Base-by-base conservation (phyloP, 1,139 yeast genomes). In the Pichia sp. region DNA sequence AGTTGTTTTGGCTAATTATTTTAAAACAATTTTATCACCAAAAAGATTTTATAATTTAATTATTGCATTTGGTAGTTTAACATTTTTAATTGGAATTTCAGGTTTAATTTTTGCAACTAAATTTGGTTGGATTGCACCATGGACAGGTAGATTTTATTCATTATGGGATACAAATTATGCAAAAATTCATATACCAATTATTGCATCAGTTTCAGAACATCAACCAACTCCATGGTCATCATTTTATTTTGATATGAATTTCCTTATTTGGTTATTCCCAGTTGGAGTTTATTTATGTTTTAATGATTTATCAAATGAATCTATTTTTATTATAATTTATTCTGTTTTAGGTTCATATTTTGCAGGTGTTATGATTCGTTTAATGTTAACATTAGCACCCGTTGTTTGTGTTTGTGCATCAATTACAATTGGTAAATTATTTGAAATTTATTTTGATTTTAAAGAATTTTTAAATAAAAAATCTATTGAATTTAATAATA, bases 201-300 rank as follows among this genome's bases (percentile, higher is more conserved):
- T 94, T 69, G 98, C 98, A 1, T 90, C 97, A 3, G 99, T 94
- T 45, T 87, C 96, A 11, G 99, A 94, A 71, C 99, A 94, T 74
- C 99, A 94, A 73, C 99, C 99, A 52, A 92, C 98, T 29, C 96
- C 98, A 10, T 94, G 99, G 99, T 96, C 98, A 11, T 82, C 97
- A 9, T 94, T 92, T 69, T 92, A 88, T 76, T 88, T 92, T 66
- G 99, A 94, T 67, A 83, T 94, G 45, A 86, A 83, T 61, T 79
- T 92, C 75, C 75, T 94, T 69, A 86, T 92, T 60, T 94, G 98
- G 98, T 75, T 94, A 58, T 92, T 94, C 87, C 99, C 99, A 45
- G 97, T 92, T 3, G 99, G 98, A 57, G 84, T 94, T 49, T 92
- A 86, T 70, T 69, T 92, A 59, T 78, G 92, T 58, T 85, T 94